Conservation (phyloP, 2,329 filamentous ascomycete genomes). For the Botrytis fragariae region DNA sequence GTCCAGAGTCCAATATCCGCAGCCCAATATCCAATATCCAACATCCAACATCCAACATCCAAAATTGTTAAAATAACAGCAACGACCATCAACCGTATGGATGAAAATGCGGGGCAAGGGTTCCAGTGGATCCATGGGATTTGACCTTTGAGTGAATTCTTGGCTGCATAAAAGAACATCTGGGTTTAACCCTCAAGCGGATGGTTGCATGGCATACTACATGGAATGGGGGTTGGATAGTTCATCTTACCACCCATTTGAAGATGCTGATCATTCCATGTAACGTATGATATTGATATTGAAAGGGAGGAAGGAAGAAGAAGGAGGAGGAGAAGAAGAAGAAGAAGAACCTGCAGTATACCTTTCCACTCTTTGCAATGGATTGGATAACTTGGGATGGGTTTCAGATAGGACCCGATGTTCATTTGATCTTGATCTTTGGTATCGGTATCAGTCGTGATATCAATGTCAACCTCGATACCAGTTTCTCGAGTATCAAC, state of each 20-base stretch:
- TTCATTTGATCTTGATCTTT: background rate
- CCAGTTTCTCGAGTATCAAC: background rate
- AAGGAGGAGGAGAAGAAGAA: background rate
- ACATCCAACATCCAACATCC: background rate
- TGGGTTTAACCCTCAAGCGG: conserved; percentile 21
- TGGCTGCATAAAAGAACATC: background rate
- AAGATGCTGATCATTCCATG: conserved; percentile 27
- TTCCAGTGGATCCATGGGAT: background rate
- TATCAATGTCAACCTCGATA: background rate
- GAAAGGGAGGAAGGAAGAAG: background rate
- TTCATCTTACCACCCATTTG: background rate
- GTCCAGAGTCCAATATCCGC: too few species aligned
- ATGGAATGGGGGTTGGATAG: background rate
- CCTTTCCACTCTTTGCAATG: background rate
- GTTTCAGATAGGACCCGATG: background rate
- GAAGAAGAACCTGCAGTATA: background rate
- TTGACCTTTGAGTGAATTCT: background rate
- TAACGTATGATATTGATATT: conserved; percentile 32
- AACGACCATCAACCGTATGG: background rate
- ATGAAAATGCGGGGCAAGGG: background rate
- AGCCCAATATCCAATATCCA: too few species aligned
- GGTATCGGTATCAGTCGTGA: background rate
- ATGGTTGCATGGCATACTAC: conserved; percentile 26
- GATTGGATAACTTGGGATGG: background rate
- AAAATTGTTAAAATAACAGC: too few species aligned